These are phyloP conservation scores for Skeletonema grethae DNA, from an alignment of 108 stramenopile genomes.

Conservation along the genomic window DNA sequence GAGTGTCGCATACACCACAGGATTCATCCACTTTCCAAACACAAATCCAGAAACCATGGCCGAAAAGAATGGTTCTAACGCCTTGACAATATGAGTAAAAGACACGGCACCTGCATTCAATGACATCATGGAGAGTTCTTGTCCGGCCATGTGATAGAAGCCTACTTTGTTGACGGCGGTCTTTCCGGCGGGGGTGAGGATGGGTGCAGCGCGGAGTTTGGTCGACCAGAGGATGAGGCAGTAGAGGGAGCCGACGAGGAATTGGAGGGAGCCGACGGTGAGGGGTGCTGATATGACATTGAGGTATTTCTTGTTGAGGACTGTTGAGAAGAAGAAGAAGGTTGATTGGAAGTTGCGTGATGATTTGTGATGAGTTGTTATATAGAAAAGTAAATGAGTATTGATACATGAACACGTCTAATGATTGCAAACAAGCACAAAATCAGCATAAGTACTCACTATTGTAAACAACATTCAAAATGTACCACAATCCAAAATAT, in stretches of 20 bases:
- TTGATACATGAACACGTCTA: no score
- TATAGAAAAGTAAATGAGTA: background rate
- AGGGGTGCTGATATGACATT: constrained; percentile 89
- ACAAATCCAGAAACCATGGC: constrained; percentile 75
- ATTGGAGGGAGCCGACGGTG: constrained; percentile 89
- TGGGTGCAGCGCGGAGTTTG: constrained; percentile 68
- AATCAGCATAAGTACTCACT: constrained; percentile 58
- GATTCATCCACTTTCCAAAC: constrained; percentile 77
- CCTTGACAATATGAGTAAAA: constrained; percentile 93
- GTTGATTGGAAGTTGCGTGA: background rate
- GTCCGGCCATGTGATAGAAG: constrained; percentile 86
- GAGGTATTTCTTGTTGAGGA: constrained; percentile 94
- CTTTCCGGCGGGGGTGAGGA: constrained; percentile 54
- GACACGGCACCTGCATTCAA: constrained; percentile 86
- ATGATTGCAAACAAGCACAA: background rate
- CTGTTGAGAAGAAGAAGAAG: constrained; percentile 14
- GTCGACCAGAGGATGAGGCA: constrained; percentile 71
- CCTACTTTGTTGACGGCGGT: constrained; percentile 61
- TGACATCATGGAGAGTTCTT: constrained; percentile 75
- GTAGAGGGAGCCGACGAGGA: constrained; percentile 87
- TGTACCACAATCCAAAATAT: constrained; percentile 96
- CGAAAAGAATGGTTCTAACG: constrained; percentile 88
- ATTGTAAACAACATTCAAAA: constrained; percentile 96
- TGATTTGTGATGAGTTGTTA: background rate
- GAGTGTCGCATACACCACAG: constrained; percentile 76